Base-by-base conservation (phyloP, 2,329 filamentous ascomycete genomes). In the Pyricularia sp. region DNA sequence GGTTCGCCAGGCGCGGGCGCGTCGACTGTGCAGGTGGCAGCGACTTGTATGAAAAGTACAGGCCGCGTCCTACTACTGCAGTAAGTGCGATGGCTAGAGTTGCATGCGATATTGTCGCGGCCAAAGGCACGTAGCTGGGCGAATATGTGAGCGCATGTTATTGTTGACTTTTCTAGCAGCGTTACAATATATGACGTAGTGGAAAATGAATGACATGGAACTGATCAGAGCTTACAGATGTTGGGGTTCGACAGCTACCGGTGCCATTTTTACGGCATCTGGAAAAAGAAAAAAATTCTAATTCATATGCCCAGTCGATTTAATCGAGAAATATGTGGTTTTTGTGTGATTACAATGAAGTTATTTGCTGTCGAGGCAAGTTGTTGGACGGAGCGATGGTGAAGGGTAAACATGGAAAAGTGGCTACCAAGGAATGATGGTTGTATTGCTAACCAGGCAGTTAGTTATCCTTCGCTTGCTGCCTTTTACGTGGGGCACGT, bases 11-110 rank as follows among this genome's bases (percentile, higher is more conserved):
- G 14, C 79, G 78, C 28, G 74, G 73, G 12, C 79, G 76, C 0
- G 79, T 80, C 69, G 78, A 75, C 63, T 79, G 77, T 25, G 77
- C 73, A 10, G 79, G 79, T 0, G 75, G 71, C 1, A 79, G 71
- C 9, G 73, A 74, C 67, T 73, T 76, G 69, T 78, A 79, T 0
- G 79, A 79, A 65, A 74, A 76, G 65, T 77, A 77, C 31, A 81
- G 74, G 67, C 78, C 77, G 23, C 69, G 69, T 26, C 72, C 74
- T 14, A 80, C 75, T 0, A 72, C 74, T 70, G 76, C 77, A 10
- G 73, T 77, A 68, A 79, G 73, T 70, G 78, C 79, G 61, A 75
- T 65, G 11, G 75, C 72, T 2, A 75, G 71, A 25, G 70, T 65
- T 58, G 79, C 61, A 69, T 79, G 77, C 2, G 72, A 70, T 25